These are phyloP conservation scores for Apiospora hydei DNA, from an alignment of 2,329 filamentous ascomycete genomes.

Conservation along the genomic window DNA sequence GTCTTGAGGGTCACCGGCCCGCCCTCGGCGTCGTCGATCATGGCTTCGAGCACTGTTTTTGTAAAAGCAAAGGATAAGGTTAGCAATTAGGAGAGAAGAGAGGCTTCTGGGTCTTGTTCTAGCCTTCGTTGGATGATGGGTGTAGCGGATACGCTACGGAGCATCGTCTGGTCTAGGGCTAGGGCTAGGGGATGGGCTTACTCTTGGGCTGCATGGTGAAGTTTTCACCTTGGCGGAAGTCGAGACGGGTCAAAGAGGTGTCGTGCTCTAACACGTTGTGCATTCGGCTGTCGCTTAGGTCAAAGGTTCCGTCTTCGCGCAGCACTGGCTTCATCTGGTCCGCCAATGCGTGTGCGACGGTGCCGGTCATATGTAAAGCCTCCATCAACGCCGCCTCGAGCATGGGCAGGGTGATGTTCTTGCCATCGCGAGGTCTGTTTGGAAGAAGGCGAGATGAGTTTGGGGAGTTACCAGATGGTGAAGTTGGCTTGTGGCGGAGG, in stretches of 20 bases:
- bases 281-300: conserved; percentile 40
- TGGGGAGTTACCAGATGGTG: too few relatives aligned
- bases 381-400: conserved; percentile 41
- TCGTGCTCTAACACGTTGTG: conserved; percentile 46
- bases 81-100: neutral
- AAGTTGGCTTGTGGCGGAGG: neutral
- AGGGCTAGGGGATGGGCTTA: neutral
- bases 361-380: conserved; percentile 35
- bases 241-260: conserved; percentile 42
- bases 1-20: conserved; percentile 39
- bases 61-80: neutral
- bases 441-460: neutral
- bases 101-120: neutral
- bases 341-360: conserved; percentile 37
- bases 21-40: conserved; percentile 41
- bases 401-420: conserved; percentile 39
- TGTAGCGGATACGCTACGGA: too few relatives aligned
- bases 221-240: conserved; percentile 44
- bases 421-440: conserved; percentile 42
- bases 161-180: too few relatives aligned
- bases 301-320: conserved; percentile 41
- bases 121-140: too few relatives aligned
- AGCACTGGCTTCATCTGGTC: conserved; percentile 29
- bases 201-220: conserved; percentile 41
- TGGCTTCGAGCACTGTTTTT: conserved; percentile 38